Conservation (phyloP, 129 eudicot genomes). For the Erigeron canadensis region DNA sequence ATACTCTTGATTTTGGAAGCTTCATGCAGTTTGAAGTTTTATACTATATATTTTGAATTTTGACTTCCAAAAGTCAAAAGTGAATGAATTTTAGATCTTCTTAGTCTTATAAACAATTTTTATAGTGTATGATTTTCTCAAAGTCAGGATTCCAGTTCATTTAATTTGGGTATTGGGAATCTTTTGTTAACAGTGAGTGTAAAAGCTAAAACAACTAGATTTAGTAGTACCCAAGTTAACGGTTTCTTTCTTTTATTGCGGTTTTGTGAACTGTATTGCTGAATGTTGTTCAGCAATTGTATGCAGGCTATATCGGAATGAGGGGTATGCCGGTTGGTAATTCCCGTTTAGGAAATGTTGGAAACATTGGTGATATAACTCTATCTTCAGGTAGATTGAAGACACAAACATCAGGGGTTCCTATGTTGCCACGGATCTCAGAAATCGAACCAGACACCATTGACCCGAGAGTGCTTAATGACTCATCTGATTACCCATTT, state of each 20-base stretch:
- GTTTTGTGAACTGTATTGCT: constrained; percentile 8
- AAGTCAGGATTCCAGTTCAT: neutral
- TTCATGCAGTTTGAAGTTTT: neutral
- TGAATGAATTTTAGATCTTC: neutral
- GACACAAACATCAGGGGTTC: constrained; percentile 42
- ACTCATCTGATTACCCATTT: constrained; percentile 54
- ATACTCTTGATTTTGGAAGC: constrained; percentile 12
- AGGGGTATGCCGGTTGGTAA: constrained; percentile 45
- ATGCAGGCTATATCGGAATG: constrained; percentile 52
- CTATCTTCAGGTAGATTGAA: constrained; percentile 45
- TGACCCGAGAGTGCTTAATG: constrained; percentile 31
- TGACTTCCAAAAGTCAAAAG: constrained; percentile 17
- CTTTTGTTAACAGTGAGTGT: neutral
- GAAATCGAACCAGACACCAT: constrained; percentile 50
- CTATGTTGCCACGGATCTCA: constrained; percentile 59
- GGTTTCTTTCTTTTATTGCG: neutral
- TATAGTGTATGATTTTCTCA: neutral
- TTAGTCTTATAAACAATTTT: neutral
- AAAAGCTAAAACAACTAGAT: neutral
- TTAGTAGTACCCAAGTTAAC: neutral
- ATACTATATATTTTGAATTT: neutral
- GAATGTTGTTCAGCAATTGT: constrained; percentile 25
- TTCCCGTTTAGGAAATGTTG: constrained; percentile 45
- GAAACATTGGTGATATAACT: constrained; percentile 42
- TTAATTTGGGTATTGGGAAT: neutral